Evolutionary conservation across 768 basidiomycete genomes (phyloP).

Genomic region (Leccinum uliginosum): DNA sequence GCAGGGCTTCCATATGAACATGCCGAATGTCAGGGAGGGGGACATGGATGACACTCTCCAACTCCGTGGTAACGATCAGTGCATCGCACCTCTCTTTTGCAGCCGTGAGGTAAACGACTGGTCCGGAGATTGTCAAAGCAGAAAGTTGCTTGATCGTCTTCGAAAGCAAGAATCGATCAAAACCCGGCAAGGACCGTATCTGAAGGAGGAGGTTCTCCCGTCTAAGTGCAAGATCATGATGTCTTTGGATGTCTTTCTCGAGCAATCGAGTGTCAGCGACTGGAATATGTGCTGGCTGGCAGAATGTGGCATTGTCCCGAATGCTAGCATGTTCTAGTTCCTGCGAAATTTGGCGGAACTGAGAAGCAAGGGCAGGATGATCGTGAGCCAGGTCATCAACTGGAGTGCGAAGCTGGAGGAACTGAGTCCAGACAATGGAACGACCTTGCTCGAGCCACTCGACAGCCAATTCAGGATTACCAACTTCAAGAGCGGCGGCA

Average conservation of each 20-base stretch:
- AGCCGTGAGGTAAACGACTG: not conserved
- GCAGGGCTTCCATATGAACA: not conserved
- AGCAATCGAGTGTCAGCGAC: not conserved
- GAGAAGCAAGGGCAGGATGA: not conserved
- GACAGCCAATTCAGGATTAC: not conserved
- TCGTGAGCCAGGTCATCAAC: not conserved
- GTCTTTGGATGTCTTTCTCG: not conserved
- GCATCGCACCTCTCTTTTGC: not conserved
- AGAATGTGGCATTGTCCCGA: not conserved
- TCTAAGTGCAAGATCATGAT: not conserved
- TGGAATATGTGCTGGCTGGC: not conserved
- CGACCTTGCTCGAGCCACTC: not conserved
- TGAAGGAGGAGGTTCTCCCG: not conserved
- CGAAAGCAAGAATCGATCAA: not conserved
- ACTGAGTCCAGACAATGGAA: not conserved
- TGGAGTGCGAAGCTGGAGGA: not conserved
- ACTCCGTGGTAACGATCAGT: not conserved
- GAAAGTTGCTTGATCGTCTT: not conserved
- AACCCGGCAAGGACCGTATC: not conserved
- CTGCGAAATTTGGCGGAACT: not conserved
- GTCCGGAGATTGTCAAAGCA: not conserved
- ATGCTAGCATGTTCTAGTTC: not conserved
- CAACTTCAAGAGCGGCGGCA: not conserved
- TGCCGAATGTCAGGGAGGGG: not conserved
- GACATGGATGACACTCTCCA: not conserved